phyloP scores from a whole-genome alignment of 305 asterid species.

The Fraxinus sp. region DNA sequence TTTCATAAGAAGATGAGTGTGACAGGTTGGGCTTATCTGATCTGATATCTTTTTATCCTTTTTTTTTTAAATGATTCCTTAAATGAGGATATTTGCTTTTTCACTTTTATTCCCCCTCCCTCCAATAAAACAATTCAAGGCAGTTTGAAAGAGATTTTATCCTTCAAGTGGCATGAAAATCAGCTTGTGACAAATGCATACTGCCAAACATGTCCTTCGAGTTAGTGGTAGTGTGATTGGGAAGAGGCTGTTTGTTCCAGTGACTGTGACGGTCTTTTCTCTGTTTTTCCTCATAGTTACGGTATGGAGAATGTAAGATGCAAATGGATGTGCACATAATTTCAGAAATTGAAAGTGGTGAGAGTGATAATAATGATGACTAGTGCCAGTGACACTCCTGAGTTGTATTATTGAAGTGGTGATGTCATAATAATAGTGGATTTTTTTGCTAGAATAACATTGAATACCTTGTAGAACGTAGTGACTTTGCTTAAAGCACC shows the following conservation, averaged over 20 bases:
- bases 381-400: not conserved
- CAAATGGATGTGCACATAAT: constrained; percentile 13
- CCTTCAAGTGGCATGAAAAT: constrained; percentile 13
- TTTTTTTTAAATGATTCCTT: constrained; percentile 16
- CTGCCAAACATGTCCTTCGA: not conserved
- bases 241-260: constrained; percentile 6
- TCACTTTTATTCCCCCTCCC: not conserved
- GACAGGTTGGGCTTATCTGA: constrained; percentile 58
- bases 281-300: not conserved
- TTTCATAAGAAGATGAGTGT: constrained; percentile 99
- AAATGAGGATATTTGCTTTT: not conserved
- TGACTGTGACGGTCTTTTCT: not conserved
- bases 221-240: constrained; percentile 1
- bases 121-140: not conserved
- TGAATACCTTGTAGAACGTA: not conserved
- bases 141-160: constrained; percentile 14
- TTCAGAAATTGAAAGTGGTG: constrained; percentile 9
- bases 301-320: constrained; percentile 5
- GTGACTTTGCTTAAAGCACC: not conserved
- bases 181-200: not conserved
- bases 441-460: not conserved
- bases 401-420: constrained; percentile 3
- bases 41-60: constrained; percentile 18
- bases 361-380: not conserved
- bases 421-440: not conserved